Conservation (phyloP, 345 rosid genomes). For the Ailanthus altissimus region DNA sequence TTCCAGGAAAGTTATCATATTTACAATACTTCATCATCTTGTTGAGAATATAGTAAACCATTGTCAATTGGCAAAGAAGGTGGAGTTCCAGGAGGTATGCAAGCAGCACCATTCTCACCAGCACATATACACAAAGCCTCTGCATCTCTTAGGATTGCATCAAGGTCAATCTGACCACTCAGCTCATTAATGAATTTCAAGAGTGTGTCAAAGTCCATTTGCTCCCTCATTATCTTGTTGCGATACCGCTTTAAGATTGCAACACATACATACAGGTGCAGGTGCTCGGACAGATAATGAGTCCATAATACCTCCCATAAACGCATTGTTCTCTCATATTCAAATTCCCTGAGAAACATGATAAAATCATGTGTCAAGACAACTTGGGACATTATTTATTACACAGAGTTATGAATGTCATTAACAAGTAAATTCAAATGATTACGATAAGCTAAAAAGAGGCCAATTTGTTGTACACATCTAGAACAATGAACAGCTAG, state of each 20-base stretch:
- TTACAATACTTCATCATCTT: constrained; percentile 70
- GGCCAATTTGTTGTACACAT: background rate
- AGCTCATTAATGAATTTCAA: constrained; percentile 92
- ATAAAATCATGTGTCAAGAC: constrained; percentile 6
- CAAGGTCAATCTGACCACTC: constrained; percentile 77
- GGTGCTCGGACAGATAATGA: constrained; percentile 77
- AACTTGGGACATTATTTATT: background rate
- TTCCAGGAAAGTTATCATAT: constrained; percentile 6
- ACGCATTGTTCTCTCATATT: constrained; percentile 70
- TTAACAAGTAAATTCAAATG: background rate
- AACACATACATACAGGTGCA: constrained; percentile 83
- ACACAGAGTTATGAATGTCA: background rate
- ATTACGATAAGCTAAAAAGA: background rate
- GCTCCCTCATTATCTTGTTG: constrained; percentile 79
- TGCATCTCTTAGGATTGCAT: constrained; percentile 72
- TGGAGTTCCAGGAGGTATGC: constrained; percentile 93
- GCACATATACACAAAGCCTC: constrained; percentile 95
- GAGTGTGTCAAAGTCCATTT: constrained; percentile 96
- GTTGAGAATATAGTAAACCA: constrained; percentile 52
- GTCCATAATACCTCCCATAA: constrained; percentile 99
- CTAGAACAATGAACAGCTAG: background rate
- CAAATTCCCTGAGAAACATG: constrained; percentile 70
- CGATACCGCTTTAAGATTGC: constrained; percentile 90
- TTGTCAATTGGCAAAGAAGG: constrained; percentile 76
- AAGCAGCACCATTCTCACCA: constrained; percentile 89